These are phyloP conservation scores for Aphanomyces invadans DNA, from an alignment of 352 stramenopile species.

Conservation along the genomic window DNA sequence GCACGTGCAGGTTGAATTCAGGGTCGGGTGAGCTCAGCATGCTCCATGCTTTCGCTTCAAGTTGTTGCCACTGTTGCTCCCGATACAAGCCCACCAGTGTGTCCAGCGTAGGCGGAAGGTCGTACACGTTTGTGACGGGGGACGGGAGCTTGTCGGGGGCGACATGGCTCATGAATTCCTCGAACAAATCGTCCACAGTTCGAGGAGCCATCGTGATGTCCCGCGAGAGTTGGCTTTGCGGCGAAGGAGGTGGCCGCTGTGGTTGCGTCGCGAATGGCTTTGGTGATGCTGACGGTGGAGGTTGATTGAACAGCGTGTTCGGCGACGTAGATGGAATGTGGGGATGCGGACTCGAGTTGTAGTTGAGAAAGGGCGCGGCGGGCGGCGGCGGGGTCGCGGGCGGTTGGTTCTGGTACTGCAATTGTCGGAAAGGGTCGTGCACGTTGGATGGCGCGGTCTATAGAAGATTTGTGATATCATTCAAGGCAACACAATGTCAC, in stretches of 20 bases:
- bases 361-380: slow-evolving; percentile 61
- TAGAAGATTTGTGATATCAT: too few relatives aligned
- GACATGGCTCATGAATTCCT: slow-evolving; percentile 53
- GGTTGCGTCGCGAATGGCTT: slow-evolving; percentile 23
- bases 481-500: too few relatives aligned
- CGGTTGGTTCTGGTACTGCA: background rate
- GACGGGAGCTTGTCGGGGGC: slow-evolving; percentile 31
- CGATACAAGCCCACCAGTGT: slow-evolving; percentile 49
- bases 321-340: slow-evolving; percentile 24
- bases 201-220: slow-evolving; percentile 29
- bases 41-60: slow-evolving; percentile 62
- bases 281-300: slow-evolving; percentile 12
- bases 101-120: slow-evolving; percentile 51
- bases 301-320: slow-evolving; percentile 27
- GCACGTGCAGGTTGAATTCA: slow-evolving; percentile 7
- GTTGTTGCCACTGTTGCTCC: slow-evolving; percentile 61
- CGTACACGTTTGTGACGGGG: background rate
- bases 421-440: slow-evolving; percentile 12
- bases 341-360: slow-evolving; percentile 36
- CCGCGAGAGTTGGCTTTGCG: slow-evolving; percentile 16
- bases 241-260: slow-evolving; percentile 21
- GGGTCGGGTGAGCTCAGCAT: slow-evolving; percentile 35
- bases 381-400: slow-evolving; percentile 34
- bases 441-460: background rate
- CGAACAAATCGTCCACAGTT: slow-evolving; percentile 44